A percentile compares a stretch with the other conserved stretches of the same genome.
Conservation (phyloP, 768 basidiomycete genomes). For the Tephrocybe sp. region DNA sequence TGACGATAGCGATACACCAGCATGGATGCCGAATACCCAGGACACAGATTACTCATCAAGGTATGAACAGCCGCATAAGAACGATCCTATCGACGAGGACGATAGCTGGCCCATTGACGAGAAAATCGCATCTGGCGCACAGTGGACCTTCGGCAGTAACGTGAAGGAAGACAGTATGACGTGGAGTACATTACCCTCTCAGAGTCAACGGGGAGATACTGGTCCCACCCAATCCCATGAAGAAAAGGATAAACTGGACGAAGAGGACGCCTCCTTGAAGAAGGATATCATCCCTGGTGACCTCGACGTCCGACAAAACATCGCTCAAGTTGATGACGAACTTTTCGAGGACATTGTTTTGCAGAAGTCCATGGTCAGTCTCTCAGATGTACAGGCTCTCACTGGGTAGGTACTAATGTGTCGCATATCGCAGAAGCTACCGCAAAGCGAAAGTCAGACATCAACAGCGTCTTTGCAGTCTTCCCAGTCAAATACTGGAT, state of each 20-base stretch:
- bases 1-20: slow-evolving; percentile 42
- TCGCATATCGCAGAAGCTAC: slow-evolving; percentile 17
- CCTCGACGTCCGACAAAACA: too few relatives aligned
- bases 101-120: slow-evolving; percentile 81
- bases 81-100: slow-evolving; percentile 49
- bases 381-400: slow-evolving; percentile 51
- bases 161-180: slow-evolving; percentile 70
- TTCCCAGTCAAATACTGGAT: slow-evolving; percentile 54
- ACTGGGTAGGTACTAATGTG: slow-evolving; percentile 19
- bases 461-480: slow-evolving; percentile 53
- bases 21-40: slow-evolving; percentile 63
- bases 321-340: slow-evolving; percentile 30
- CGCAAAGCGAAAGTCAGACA: slow-evolving; percentile 52
- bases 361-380: slow-evolving; percentile 35
- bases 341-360: slow-evolving; percentile 44
- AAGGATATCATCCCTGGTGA: too few relatives aligned
- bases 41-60: slow-evolving; percentile 51
- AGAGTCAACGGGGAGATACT: slow-evolving; percentile 50
- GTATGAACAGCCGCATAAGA: slow-evolving; percentile 34
- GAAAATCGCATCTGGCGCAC: slow-evolving; percentile 51
- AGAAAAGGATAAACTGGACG: too few relatives aligned
- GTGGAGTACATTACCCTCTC: slow-evolving; percentile 70
- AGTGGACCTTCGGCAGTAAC: slow-evolving; percentile 61
- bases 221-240: slow-evolving; percentile 25
- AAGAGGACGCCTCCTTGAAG: too few relatives aligned